phyloP scores from a whole-genome alignment of 345 rosid species.

The Populus alba region DNA sequence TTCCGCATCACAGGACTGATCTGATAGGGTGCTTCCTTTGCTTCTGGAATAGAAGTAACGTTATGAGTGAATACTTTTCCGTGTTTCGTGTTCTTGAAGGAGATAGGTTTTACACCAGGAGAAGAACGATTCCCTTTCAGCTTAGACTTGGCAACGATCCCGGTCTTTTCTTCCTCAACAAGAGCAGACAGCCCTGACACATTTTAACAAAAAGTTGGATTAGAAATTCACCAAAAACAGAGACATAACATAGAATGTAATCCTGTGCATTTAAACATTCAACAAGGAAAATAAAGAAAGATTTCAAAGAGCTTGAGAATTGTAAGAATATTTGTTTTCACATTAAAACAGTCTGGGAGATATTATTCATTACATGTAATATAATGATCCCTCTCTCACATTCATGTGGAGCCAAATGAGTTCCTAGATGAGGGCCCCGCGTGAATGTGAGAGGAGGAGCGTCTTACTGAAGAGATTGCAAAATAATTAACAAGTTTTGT shows the following conservation, averaged over 20 bases:
- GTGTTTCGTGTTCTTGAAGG: slow-evolving; percentile 37
- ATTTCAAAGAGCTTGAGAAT: background rate
- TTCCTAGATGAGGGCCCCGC: background rate
- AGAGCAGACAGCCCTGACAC: slow-evolving; percentile 53
- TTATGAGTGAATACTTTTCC: slow-evolving; percentile 36
- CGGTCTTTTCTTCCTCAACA: slow-evolving; percentile 47
- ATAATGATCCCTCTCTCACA: background rate
- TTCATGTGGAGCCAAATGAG: background rate
- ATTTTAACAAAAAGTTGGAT: slow-evolving; percentile 18
- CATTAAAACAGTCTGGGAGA: background rate
- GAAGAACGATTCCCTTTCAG: slow-evolving; percentile 40
- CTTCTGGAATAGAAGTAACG: slow-evolving; percentile 36
- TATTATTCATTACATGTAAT: background rate
- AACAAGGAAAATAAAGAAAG: background rate
- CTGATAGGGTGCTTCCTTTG: slow-evolving; percentile 40
- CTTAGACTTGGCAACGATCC: slow-evolving; percentile 41
- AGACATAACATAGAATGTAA: background rate
- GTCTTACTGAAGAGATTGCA: too few species aligned
- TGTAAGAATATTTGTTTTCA: background rate
- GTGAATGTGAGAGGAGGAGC: background rate
- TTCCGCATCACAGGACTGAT: slow-evolving; percentile 40
- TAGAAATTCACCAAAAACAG: slow-evolving; percentile 4
- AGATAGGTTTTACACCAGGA: slow-evolving; percentile 40
- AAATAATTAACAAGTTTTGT: background rate
- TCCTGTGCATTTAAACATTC: background rate